Percentiles rank a stretch among this genome's conserved stretches.
Evolutionary conservation across 495 filamentous ascomycete species (phyloP).

Genomic region (Parachaetomium inaequale): DNA sequence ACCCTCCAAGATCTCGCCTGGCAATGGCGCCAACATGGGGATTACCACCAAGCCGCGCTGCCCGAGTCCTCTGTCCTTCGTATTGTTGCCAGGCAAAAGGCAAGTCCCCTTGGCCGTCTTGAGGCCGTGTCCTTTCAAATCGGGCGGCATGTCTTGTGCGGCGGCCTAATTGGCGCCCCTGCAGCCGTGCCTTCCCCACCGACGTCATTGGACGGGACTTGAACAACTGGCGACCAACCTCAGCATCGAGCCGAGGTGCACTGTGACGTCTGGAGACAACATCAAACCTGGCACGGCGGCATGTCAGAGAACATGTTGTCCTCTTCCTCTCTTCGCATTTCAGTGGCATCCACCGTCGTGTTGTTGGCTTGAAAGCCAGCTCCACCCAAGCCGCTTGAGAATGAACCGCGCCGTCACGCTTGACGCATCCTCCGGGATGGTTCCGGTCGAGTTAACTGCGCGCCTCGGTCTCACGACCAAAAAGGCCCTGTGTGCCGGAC

Average conservation of each 20-base stretch:
- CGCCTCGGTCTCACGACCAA: background rate
- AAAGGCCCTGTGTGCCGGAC: background rate
- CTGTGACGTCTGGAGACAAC: slow-evolving; percentile 16
- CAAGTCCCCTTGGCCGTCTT: too few species aligned
- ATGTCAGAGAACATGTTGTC: background rate
- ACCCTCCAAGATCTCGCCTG: background rate
- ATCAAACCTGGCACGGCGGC: slow-evolving; percentile 11
- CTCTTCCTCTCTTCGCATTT: background rate
- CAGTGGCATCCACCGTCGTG: background rate
- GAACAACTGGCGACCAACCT: background rate
- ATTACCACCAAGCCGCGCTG: background rate
- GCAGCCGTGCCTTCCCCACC: background rate
- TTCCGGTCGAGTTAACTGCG: background rate
- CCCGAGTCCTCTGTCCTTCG: background rate
- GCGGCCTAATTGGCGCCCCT: background rate
- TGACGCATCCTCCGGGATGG: background rate
- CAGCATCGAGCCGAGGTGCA: background rate
- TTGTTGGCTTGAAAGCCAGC: background rate
- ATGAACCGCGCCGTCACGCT: background rate
- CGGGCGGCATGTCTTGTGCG: background rate
- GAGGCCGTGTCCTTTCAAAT: background rate
- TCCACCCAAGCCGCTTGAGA: background rate
- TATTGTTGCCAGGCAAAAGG: background rate
- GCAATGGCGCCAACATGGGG: too few species aligned
- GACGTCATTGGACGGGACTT: slow-evolving; percentile 21